Percentiles rank a stretch among this genome's conserved stretches.
These are phyloP conservation scores for Colletotrichum paranaense DNA, from an alignment of 2,329 filamentous ascomycete species.

Conservation along the genomic window DNA sequence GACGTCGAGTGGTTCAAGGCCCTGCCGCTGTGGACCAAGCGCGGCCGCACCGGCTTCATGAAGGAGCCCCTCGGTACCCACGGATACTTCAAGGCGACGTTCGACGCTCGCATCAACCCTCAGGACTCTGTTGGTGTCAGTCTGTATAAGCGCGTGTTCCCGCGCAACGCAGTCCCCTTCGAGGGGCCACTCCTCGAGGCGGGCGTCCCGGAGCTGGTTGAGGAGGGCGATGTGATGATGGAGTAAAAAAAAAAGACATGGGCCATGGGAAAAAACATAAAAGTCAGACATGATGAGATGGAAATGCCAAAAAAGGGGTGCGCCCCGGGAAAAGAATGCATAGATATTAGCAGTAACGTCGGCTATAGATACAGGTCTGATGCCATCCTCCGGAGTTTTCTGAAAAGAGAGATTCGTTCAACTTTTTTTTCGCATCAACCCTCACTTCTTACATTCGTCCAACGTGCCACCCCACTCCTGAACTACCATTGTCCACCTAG, in stretches of 20 bases:
- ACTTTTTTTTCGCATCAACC: background rate
- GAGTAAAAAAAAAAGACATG: constrained; percentile 42
- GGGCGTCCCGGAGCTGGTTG: constrained; percentile 31
- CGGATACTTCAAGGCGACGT: constrained; percentile 99
- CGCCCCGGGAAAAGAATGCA: constrained; percentile 1
- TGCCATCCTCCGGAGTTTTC: constrained; percentile 29
- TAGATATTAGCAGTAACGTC: constrained; percentile 31
- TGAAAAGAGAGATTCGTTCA: background rate
- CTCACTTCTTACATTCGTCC: background rate
- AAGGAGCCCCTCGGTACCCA: constrained; percentile 96
- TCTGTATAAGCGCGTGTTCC: constrained; percentile 87
- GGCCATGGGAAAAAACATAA: background rate
- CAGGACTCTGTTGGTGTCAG: constrained; percentile 94
- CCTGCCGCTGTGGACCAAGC: constrained; percentile 90
- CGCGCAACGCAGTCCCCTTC: constrained; percentile 70
- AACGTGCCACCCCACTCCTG: background rate
- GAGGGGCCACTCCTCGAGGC: constrained; percentile 55
- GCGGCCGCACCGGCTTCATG: constrained; percentile 89
- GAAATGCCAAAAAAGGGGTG: constrained; percentile 21
- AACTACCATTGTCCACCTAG: background rate
- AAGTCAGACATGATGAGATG: constrained; percentile 33
- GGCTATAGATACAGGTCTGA: constrained; percentile 29
- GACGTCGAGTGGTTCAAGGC: constrained; percentile 99
- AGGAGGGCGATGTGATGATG: constrained; percentile 52
- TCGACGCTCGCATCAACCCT: constrained; percentile 95